Conservation (phyloP, 2,329 filamentous ascomycete genomes). For the Colletotrichum tofieldiae region DNA sequence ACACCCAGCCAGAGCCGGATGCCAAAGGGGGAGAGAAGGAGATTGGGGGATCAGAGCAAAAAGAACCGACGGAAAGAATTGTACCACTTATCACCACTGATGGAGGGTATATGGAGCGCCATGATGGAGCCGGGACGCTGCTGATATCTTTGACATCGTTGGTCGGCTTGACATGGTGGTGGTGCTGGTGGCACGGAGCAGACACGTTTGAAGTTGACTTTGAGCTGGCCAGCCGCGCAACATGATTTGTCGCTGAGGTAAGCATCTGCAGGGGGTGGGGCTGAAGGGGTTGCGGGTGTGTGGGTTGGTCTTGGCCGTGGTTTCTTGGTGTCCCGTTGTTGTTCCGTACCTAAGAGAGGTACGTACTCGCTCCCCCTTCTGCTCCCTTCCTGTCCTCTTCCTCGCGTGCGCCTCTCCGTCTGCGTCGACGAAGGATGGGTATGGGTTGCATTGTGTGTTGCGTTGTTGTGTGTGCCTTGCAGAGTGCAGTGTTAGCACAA, state of each 20-base stretch:
- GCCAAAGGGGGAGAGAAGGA: neutral
- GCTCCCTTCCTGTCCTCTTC: neutral
- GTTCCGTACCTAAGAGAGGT: neutral
- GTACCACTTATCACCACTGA: constrained; percentile 26
- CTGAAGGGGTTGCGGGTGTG: constrained; percentile 41
- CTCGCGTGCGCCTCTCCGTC: neutral
- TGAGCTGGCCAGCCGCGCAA: constrained; percentile 48
- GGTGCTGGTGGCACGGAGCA: constrained; percentile 48
- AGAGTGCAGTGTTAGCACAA: constrained; percentile 12
- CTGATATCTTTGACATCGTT: constrained; percentile 30
- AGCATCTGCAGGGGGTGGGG: constrained; percentile 45
- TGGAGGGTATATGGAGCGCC: constrained; percentile 43
- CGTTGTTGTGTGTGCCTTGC: constrained; percentile 9
- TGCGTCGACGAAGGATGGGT: neutral
- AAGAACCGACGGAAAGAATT: neutral
- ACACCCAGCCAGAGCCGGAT: neutral
- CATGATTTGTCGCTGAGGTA: constrained; percentile 50
- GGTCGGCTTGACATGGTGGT: constrained; percentile 38
- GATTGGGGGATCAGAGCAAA: constrained; percentile 6
- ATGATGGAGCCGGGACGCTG: constrained; percentile 26
- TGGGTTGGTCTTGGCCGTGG: constrained; percentile 25
- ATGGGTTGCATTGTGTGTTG: constrained; percentile 22
- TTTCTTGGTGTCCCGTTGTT: constrained; percentile 8
- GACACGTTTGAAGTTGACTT: constrained; percentile 61
- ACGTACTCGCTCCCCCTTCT: neutral